phyloP scores from a whole-genome alignment of 1,139 yeast genomes.

The Geotrichum siamense region DNA sequence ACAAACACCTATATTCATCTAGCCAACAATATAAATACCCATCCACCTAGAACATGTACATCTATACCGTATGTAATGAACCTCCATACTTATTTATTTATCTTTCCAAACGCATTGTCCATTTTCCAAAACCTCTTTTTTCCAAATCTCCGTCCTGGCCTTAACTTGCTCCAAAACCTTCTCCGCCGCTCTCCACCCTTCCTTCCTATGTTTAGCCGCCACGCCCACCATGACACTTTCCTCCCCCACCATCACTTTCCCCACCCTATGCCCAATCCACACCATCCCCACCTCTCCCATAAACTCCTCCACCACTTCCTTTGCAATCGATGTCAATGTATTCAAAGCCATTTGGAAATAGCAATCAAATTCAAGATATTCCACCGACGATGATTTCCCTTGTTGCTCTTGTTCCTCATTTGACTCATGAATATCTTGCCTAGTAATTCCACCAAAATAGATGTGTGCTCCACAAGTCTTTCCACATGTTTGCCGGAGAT shows the following conservation, averaged over 20 bases:
- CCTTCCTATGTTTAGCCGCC: slow-evolving; percentile 42
- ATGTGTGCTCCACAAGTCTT: slow-evolving; percentile 43
- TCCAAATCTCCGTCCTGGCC: slow-evolving; percentile 44
- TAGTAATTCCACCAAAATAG: slow-evolving; percentile 44
- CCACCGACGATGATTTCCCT: slow-evolving; percentile 39
- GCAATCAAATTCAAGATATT: slow-evolving; percentile 39
- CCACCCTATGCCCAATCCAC: slow-evolving; percentile 41
- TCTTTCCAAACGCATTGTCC: slow-evolving; percentile 38
- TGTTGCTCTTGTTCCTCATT: no score
- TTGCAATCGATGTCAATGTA: slow-evolving; percentile 35
- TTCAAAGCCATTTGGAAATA: slow-evolving; percentile 38
- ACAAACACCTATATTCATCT: no score
- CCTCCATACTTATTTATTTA: no score
- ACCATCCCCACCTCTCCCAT: slow-evolving; percentile 24
- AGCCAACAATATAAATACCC: no score
- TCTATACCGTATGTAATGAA: no score
- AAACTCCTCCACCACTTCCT: slow-evolving; percentile 26
- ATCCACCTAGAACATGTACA: no score
- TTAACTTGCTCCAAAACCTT: slow-evolving; percentile 42
- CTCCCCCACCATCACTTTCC: slow-evolving; percentile 42
- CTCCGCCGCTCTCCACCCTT: slow-evolving; percentile 43
- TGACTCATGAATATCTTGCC: slow-evolving; percentile 31
- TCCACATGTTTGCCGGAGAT: slow-evolving; percentile 27
- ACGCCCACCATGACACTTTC: slow-evolving; percentile 42
- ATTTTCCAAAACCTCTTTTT: slow-evolving; percentile 39